Conservation (phyloP, 164 flowering plant genomes). For the Aristolochia californica region DNA sequence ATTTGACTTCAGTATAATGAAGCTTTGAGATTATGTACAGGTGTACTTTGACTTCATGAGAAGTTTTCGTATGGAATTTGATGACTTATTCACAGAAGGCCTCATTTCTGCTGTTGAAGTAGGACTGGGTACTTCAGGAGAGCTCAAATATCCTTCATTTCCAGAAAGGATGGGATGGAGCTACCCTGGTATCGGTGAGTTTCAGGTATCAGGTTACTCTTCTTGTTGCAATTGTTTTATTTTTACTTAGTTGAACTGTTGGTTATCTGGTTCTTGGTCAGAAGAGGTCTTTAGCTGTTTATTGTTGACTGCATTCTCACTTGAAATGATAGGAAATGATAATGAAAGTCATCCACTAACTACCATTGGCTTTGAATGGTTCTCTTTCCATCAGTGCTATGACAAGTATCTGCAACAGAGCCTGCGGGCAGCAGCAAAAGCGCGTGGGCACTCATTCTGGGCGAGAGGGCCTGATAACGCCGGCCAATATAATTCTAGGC, state of each 20-base stretch:
- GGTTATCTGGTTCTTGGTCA: not conserved
- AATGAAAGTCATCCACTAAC: not conserved
- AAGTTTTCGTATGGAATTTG: too few species aligned
- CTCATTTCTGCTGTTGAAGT: too few species aligned
- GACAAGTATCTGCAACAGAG: conserved; percentile 70
- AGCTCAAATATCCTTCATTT: too few species aligned
- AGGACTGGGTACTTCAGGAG: too few species aligned
- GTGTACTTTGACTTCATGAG: too few species aligned
- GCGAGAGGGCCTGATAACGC: conserved; percentile 86
- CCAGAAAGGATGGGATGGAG: too few species aligned
- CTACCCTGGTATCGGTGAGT: conserved; percentile 97
- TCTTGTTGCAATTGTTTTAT: not conserved
- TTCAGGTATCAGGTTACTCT: conserved; percentile 59
- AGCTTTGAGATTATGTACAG: too few species aligned
- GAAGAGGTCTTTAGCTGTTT: not conserved
- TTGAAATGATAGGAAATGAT: not conserved
- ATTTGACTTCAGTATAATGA: too few species aligned
- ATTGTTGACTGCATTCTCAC: not conserved
- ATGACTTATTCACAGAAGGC: too few species aligned
- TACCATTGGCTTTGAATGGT: not conserved
- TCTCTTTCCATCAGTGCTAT: conserved; percentile 50
- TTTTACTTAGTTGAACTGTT: not conserved
- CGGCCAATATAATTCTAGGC: conserved; percentile 79
- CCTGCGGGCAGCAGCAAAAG: conserved; percentile 58
- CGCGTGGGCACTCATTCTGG: conserved; percentile 80